Conservation (phyloP, 129 eudicot genomes). For the Dittrichia graveolens region DNA sequence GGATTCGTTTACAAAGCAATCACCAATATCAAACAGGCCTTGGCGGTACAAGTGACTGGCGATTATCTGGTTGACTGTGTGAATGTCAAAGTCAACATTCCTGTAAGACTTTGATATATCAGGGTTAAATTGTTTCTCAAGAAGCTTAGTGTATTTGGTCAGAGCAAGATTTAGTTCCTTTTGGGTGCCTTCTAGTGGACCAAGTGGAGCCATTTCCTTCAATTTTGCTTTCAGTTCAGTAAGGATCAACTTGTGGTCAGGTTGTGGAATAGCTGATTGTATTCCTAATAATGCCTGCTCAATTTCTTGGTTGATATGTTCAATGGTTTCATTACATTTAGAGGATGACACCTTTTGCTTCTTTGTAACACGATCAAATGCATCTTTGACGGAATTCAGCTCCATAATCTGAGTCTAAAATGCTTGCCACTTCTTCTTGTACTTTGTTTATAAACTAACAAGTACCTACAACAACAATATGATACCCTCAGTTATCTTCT, state of each 20-base stretch:
- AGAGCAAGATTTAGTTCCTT: slow-evolving; percentile 77
- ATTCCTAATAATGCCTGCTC: slow-evolving; percentile 64
- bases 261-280: slow-evolving; percentile 41
- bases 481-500: not conserved
- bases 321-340: slow-evolving; percentile 67
- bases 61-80: slow-evolving; percentile 68
- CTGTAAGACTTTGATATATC: slow-evolving; percentile 84
- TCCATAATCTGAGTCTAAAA: slow-evolving; percentile 47
- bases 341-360: slow-evolving; percentile 76
- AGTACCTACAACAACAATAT: slow-evolving; percentile 26
- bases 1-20: slow-evolving; percentile 61
- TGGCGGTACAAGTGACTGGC: slow-evolving; percentile 81
- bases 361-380: slow-evolving; percentile 88
- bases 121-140: slow-evolving; percentile 76
- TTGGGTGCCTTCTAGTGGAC: slow-evolving; percentile 68
- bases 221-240: slow-evolving; percentile 60
- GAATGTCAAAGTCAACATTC: slow-evolving; percentile 61
- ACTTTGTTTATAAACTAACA: not conserved
- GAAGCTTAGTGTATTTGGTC: slow-evolving; percentile 74
- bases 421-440: slow-evolving; percentile 3
- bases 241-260: slow-evolving; percentile 51
- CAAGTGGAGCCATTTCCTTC: slow-evolving; percentile 65
- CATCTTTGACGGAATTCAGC: slow-evolving; percentile 77
- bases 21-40: slow-evolving; percentile 77
- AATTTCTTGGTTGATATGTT: slow-evolving; percentile 63